Conservation (phyloP, 176 grass and related monocot species). For the Dactylis glomerata region DNA sequence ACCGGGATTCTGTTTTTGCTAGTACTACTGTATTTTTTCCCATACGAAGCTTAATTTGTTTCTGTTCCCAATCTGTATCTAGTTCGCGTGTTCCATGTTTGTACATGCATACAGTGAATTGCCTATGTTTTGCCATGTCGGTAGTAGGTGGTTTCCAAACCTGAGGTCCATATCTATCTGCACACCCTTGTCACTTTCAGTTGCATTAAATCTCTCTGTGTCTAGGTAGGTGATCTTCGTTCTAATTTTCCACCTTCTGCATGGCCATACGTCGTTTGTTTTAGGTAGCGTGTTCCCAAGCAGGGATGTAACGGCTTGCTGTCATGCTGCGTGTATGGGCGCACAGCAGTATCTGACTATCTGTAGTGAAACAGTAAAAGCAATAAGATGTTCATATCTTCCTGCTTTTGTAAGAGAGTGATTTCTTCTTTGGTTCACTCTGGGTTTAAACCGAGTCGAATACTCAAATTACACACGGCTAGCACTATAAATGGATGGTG, state of each 20-base stretch:
- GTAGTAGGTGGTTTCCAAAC: conserved; percentile 23
- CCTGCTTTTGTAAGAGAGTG: neutral
- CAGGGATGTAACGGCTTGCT: neutral
- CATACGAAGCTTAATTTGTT: too few relatives aligned
- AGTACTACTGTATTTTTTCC: neutral
- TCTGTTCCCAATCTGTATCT: neutral
- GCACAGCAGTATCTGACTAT: too few relatives aligned
- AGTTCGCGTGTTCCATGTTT: neutral
- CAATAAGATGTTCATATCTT: neutral
- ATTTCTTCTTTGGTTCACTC: neutral
- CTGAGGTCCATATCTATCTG: neutral
- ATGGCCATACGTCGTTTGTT: neutral
- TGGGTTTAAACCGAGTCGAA: neutral
- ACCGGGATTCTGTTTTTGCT: neutral
- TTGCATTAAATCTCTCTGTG: conserved; percentile 6
- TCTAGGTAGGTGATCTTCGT: neutral
- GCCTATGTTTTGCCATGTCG: neutral
- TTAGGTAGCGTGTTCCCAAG: neutral
- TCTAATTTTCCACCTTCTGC: neutral
- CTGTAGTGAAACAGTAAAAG: too few relatives aligned
- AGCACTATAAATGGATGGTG: neutral
- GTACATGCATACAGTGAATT: conserved; percentile 10
- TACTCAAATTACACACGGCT: neutral
- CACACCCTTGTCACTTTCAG: conserved; percentile 7
- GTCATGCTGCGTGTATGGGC: neutral